Conservation (phyloP, 176 grass and related monocot species). For the Cenchrus purpureus region DNA sequence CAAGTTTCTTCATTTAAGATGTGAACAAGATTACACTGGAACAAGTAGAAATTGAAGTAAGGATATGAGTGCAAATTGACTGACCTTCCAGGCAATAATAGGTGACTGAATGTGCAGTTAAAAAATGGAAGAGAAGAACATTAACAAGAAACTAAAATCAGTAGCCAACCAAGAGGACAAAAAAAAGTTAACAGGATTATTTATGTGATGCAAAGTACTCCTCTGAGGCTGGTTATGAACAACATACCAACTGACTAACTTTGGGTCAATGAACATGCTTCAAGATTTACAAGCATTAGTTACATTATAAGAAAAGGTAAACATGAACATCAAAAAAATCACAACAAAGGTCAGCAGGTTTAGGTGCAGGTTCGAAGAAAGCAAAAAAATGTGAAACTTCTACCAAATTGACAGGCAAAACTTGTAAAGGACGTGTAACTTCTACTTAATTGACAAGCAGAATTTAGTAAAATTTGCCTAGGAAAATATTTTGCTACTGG, state of each 20-base stretch:
- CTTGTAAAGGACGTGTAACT: background rate
- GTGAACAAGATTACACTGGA: constrained; percentile 86
- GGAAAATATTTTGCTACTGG: background rate
- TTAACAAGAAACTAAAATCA: background rate
- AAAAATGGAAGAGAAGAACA: background rate
- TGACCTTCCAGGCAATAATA: constrained; percentile 15
- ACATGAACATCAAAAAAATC: background rate
- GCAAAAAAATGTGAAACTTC: background rate
- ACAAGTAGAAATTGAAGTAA: constrained; percentile 46
- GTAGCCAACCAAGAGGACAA: background rate
- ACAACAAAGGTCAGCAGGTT: background rate
- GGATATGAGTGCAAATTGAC: constrained; percentile 21
- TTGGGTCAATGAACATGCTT: background rate
- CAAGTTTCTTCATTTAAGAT: constrained; percentile 86
- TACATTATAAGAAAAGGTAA: background rate
- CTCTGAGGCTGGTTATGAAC: constrained; percentile 4
- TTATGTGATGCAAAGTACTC: constrained; percentile 17
- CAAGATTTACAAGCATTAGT: constrained; percentile 12
- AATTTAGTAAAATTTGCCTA: background rate
- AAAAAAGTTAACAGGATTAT: constrained; percentile 9
- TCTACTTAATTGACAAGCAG: background rate
- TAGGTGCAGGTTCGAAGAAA: background rate
- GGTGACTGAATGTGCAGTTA: background rate
- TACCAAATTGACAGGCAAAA: background rate
- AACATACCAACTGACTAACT: background rate